Conservation (phyloP, 208 protist genomes). For the Wallacemonas sp. region DNA sequence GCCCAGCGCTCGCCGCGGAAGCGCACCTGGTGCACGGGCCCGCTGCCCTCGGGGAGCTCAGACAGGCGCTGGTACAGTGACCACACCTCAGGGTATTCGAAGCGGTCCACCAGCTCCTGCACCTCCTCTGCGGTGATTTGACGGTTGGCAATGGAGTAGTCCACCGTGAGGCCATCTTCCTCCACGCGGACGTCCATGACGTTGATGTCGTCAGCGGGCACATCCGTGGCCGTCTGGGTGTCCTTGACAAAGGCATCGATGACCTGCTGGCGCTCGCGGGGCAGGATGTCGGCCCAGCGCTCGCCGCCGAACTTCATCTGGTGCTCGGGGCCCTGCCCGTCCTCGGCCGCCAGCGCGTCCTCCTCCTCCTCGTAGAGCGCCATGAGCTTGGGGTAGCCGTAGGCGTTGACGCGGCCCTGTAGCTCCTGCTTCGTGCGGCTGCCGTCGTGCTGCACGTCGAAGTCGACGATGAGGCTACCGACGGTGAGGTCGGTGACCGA, state of each 20-base stretch:
- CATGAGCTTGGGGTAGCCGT: conserved; percentile 42
- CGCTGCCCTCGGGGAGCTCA: conserved; percentile 20
- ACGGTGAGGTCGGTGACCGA: conserved; percentile 38
- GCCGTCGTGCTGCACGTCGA: conserved; percentile 52
- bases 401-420: conserved; percentile 31
- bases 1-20: conserved; percentile 45
- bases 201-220: conserved; percentile 21
- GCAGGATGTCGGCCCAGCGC: conserved; percentile 39
- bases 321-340: conserved; percentile 21
- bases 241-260: conserved; percentile 52
- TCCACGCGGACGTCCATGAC: conserved; percentile 29
- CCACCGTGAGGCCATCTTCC: conserved; percentile 42
- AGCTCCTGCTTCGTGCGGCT: conserved; percentile 28
- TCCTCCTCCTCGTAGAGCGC: conserved; percentile 51
- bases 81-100: conserved; percentile 56
- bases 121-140: conserved; percentile 22
- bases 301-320: conserved; percentile 59
- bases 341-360: neutral
- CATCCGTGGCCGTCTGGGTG: conserved; percentile 37
- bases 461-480: conserved; percentile 54
- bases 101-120: conserved; percentile 39
- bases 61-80: conserved; percentile 42
- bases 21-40: conserved; percentile 34
- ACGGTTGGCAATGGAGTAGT: conserved; percentile 38
- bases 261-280: conserved; percentile 28